These are phyloP conservation scores for Closterium sp. DNA, from an alignment of 139 green algal species.

Conservation along the genomic window DNA sequence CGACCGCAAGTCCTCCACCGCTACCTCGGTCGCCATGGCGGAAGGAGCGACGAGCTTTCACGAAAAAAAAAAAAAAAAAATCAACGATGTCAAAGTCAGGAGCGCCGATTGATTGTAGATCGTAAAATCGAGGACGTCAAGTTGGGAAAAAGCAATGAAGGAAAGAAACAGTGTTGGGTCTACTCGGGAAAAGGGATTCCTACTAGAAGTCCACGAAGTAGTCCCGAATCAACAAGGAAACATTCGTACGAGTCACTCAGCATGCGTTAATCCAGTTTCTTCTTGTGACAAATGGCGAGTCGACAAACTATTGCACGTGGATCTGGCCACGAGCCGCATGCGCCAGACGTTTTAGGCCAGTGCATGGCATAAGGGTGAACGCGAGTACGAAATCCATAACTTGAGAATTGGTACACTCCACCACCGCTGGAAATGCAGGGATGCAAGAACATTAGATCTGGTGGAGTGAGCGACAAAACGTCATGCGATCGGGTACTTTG, in stretches of 20 bases:
- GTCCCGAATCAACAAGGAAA: neutral
- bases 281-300: neutral
- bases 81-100: neutral
- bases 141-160: neutral
- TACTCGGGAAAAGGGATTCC: neutral
- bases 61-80: too few species aligned
- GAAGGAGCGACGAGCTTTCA: neutral
- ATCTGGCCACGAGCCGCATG: neutral
- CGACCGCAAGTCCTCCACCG: neutral
- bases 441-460: neutral
- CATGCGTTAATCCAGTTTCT: neutral
- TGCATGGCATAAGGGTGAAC: neutral
- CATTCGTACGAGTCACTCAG: neutral
- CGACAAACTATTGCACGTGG: neutral
- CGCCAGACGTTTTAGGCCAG: too few species aligned
- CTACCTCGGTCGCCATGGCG: neutral
- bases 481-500: neutral
- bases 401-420: too few species aligned
- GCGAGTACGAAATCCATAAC: neutral
- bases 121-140: too few species aligned
- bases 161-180: neutral
- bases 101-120: neutral
- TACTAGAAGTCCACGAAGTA: too few species aligned
- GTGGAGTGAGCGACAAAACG: neutral
- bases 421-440: neutral